A percentile compares a stretch with the other conserved stretches of the same genome.
Conservation (phyloP, 148 eudicot genomes). For the Vaccinium macrocarpon region DNA sequence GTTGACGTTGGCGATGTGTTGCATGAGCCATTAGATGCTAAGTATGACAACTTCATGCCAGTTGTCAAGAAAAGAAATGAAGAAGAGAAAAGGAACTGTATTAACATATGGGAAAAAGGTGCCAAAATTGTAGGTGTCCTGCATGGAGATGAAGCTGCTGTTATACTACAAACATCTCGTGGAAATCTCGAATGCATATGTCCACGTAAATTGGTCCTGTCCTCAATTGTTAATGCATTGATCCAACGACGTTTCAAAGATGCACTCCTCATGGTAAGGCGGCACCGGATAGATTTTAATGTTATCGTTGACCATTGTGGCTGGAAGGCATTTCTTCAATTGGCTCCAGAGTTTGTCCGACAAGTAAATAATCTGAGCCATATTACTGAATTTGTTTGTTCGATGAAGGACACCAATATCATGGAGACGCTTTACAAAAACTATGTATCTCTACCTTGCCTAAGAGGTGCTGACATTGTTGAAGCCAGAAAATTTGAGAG, state of each 20-base stretch:
- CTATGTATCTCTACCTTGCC: constrained; percentile 44
- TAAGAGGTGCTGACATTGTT: constrained; percentile 34
- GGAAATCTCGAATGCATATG: constrained; percentile 92
- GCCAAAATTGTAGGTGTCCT: constrained; percentile 76
- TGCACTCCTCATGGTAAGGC: constrained; percentile 87
- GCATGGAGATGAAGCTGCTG: constrained; percentile 94
- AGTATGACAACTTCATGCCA: constrained; percentile 72
- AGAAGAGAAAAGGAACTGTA: constrained; percentile 55
- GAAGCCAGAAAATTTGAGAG: constrained; percentile 24
- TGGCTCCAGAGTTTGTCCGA: constrained; percentile 73
- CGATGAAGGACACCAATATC: constrained; percentile 71
- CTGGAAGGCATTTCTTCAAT: constrained; percentile 68
- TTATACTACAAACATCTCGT: constrained; percentile 73
- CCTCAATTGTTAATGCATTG: constrained; percentile 75
- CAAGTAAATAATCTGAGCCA: constrained; percentile 78
- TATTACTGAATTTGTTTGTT: constrained; percentile 89
- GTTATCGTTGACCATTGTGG: constrained; percentile 81
- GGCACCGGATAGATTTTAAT: constrained; percentile 91
- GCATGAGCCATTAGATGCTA: constrained; percentile 47
- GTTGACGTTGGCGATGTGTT: constrained; percentile 72
- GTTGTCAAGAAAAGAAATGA: constrained; percentile 54
- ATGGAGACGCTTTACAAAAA: constrained; percentile 67
- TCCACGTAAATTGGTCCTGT: constrained; percentile 84
- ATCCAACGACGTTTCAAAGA: constrained; percentile 61
- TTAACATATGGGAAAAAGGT: constrained; percentile 89